Evolutionary conservation across 148 eudicot species (phyloP).

Genomic region (Camellia sinensis): DNA sequence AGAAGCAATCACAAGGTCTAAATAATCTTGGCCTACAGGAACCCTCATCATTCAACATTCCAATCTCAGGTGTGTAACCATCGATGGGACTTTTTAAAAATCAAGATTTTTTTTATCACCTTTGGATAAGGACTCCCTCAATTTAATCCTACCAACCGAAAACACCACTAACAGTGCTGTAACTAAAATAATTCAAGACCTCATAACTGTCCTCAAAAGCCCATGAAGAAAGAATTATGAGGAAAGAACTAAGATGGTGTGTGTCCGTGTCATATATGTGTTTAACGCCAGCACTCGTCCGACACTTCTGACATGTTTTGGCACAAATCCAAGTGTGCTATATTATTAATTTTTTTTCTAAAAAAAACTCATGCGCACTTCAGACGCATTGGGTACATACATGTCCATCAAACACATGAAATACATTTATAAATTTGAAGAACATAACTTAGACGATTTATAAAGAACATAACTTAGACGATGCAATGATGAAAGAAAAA

Average conservation of each 20-base stretch:
- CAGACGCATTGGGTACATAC: too few relatives aligned
- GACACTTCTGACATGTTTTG: too few relatives aligned
- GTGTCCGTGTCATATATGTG: too few relatives aligned
- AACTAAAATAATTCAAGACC: background rate
- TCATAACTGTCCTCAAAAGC: background rate
- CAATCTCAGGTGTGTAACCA: background rate
- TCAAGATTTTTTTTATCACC: background rate
- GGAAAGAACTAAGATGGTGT: background rate
- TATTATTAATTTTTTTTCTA: too few relatives aligned
- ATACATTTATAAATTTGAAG: too few relatives aligned
- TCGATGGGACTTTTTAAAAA: background rate
- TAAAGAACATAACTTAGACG: too few relatives aligned
- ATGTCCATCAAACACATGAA: too few relatives aligned
- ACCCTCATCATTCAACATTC: conserved; percentile 2
- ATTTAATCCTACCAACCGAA: background rate
- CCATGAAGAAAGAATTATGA: background rate
- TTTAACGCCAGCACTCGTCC: too few relatives aligned
- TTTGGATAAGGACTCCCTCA: background rate
- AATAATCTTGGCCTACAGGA: background rate
- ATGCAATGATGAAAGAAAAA: too few relatives aligned
- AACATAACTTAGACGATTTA: too few relatives aligned
- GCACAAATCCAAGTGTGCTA: too few relatives aligned
- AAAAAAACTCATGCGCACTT: too few relatives aligned
- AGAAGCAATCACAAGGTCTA: conserved; percentile 2
- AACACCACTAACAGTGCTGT: background rate